Percentiles rank a stretch among this genome's conserved stretches.
Evolutionary conservation across 2,329 filamentous ascomycete genomes (phyloP).

Genomic region (Paracamarosporium sp.): DNA sequence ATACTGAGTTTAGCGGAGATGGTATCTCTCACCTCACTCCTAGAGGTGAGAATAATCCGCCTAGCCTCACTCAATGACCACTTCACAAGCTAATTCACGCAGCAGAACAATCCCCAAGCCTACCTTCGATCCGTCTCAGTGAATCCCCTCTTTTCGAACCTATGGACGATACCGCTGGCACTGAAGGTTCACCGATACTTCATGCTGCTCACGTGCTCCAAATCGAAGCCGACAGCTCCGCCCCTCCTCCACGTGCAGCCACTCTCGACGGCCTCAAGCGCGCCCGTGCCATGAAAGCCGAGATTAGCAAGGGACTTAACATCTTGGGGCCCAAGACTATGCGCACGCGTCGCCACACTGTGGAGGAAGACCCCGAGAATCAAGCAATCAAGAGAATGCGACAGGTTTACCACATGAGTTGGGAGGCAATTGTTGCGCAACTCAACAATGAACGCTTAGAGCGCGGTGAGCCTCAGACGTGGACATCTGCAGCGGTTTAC

Average conservation of each 20-base stretch:
- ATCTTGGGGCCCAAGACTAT: conserved; percentile 15
- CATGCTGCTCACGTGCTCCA: not conserved
- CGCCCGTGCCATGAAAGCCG: conserved; percentile 25
- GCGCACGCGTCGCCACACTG: not conserved
- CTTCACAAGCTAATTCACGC: not conserved
- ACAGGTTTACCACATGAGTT: conserved; percentile 26
- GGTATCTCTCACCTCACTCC: not conserved
- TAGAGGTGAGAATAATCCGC: not conserved
- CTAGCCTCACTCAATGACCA: not conserved
- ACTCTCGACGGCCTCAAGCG: conserved; percentile 21
- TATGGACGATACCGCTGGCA: not conserved
- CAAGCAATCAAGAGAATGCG: conserved; percentile 41
- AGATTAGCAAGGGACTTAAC: conserved; percentile 17
- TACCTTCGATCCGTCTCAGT: not conserved
- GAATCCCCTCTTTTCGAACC: conserved; percentile 19
- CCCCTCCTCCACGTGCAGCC: not conserved
- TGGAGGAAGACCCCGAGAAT: conserved; percentile 39
- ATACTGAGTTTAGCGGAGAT: not conserved
- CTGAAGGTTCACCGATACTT: not conserved
- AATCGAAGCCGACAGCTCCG: not conserved
- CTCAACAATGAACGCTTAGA: conserved; percentile 33
- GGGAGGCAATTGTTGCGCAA: conserved; percentile 33
- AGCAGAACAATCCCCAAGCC: not conserved
- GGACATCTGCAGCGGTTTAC: conserved; percentile 44
- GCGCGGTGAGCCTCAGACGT: conserved; percentile 19